Evolutionary conservation across 225 moss, liverwort and hornwort genomes (phyloP).

Genomic region (Thuidium tamariscinum): DNA sequence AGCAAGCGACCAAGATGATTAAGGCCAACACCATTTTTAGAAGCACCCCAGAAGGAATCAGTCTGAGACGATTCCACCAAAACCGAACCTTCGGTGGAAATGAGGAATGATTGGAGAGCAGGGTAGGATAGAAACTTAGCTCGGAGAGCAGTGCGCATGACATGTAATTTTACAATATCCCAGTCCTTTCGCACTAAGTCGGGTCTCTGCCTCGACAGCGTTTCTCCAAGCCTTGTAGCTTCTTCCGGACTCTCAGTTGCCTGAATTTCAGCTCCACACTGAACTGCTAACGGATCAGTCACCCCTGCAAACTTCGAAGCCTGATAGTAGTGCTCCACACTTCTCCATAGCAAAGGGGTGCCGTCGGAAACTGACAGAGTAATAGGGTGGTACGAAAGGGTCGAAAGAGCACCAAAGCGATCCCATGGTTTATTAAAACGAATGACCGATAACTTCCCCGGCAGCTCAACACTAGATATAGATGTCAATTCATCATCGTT

Average conservation of each 20-base stretch:
- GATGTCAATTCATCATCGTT: neutral
- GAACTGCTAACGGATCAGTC: conserved; percentile 12
- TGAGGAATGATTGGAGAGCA: conserved; percentile 18
- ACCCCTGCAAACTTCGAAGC: conserved; percentile 33
- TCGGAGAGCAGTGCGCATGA: conserved; percentile 31
- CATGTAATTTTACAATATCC: conserved; percentile 21
- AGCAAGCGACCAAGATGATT: conserved; percentile 43
- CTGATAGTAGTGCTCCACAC: conserved; percentile 82
- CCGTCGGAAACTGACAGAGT: conserved; percentile 37
- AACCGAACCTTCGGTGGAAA: conserved; percentile 31
- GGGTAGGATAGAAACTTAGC: conserved; percentile 43
- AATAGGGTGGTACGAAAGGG: conserved; percentile 69
- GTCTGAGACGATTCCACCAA: conserved; percentile 33
- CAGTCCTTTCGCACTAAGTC: conserved; percentile 29
- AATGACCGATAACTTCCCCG: conserved; percentile 41
- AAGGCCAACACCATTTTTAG: conserved; percentile 21
- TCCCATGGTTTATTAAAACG: conserved; percentile 84
- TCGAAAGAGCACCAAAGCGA: conserved; percentile 72
- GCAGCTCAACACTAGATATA: neutral
- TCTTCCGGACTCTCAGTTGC: conserved; percentile 34
- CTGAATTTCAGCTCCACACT: conserved; percentile 13
- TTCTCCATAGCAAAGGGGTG: conserved; percentile 41
- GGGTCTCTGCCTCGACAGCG: conserved; percentile 17
- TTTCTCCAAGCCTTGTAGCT: conserved; percentile 21
- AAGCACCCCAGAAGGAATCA: conserved; percentile 35